Base-by-base conservation (phyloP, 1,139 yeast genomes). In the Saccharomycopsis phalli region DNA sequence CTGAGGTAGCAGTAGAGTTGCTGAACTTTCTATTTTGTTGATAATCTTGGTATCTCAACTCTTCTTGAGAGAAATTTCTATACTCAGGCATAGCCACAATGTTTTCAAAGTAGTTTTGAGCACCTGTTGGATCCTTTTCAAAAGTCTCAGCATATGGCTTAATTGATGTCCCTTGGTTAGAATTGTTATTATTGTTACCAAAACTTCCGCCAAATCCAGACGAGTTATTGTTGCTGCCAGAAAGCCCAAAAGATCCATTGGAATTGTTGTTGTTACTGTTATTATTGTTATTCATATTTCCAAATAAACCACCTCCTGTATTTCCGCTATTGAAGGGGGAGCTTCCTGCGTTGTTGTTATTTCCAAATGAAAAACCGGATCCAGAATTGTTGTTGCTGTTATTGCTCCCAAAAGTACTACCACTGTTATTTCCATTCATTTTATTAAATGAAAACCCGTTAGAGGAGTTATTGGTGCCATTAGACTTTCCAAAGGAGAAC, bases 31-130 rank as follows among this genome's bases (percentile, higher is more conserved):
- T 69, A 47, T 75, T 76, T 48, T 78, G 84, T 53, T 78, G 76
- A 57, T 91, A 91, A 61, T 91, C 99, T 59, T 82, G 91, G 51
- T 74, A 65, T 58, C 99, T 72, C 60, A 91, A 70, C 58, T 91
- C 98, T 59, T 88, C 96, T 53, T 80, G 74, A 1, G 95, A 82
- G 53, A 63, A 83, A 53, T 77, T 77, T 50, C 71, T 69, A 58
- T 91, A 91, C 55, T 86, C 94, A 11, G 94, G 95, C 97, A 91
- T 88, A 32, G 84, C 73, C 17, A 82, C 67, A 48, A 93, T 78
- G 52, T 77, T 78, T 57, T 88, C 87, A 59, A 70, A 91, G 36
- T 71, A 62, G 51, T 72, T 76, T 26, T 74, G 73, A 1, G 71
- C 65, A 25, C 72, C 68, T 36, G 76, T 66, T 16, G 76, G 61